Evolutionary conservation across 257 asterid genomes (phyloP).

Genomic region (Leptodermis oblonga): DNA sequence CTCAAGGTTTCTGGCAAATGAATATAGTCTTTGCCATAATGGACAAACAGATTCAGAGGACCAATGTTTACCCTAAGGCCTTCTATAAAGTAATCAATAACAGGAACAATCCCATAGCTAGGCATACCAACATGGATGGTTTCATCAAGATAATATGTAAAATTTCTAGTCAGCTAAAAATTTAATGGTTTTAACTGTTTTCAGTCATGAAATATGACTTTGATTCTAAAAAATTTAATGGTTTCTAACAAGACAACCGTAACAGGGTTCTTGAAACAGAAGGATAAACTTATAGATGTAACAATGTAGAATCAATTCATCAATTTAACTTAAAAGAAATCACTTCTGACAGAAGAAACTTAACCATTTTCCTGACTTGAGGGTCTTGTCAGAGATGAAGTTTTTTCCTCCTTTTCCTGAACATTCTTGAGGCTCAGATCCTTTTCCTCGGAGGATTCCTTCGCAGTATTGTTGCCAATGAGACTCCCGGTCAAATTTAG

Average conservation of each 20-base stretch:
- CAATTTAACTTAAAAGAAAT: neutral
- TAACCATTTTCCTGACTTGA: conserved; percentile 36
- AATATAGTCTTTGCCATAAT: neutral
- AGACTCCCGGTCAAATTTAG: conserved; percentile 35
- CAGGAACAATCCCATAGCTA: neutral
- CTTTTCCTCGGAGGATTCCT: conserved; percentile 55
- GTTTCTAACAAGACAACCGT: neutral
- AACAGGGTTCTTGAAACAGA: neutral
- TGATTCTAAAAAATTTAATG: no score
- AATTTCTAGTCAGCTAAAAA: neutral
- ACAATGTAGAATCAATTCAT: neutral
- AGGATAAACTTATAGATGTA: neutral
- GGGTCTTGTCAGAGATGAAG: conserved; percentile 31
- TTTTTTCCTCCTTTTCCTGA: conserved; percentile 48
- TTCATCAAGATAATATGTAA: neutral
- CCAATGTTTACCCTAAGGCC: neutral
- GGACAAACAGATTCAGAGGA: neutral
- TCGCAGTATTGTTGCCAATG: conserved; percentile 41
- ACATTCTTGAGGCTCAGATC: conserved; percentile 37
- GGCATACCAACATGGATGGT: neutral
- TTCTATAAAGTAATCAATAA: neutral
- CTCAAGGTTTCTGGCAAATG: neutral
- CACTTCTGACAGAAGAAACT: conserved; percentile 12
- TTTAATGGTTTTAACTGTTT: no score
- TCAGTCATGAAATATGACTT: no score